phyloP scores from a whole-genome alignment of 1,284 basidiomycete genomes.

The Afroboletus lepidellus region DNA sequence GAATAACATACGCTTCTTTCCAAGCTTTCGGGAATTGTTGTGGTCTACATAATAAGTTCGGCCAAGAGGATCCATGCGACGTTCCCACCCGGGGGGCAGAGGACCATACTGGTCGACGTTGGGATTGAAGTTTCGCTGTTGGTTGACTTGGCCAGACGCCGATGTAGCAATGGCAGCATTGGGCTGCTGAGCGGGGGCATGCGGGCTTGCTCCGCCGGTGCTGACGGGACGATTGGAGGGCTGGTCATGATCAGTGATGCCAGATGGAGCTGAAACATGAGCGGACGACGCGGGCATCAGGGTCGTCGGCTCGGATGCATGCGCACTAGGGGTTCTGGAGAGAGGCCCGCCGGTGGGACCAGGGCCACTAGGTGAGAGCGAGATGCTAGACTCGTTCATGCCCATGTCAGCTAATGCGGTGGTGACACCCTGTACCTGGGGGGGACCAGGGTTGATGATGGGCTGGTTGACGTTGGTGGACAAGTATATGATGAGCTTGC shows the following conservation, averaged over 20 bases:
- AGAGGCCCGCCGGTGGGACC: slow-evolving; percentile 37
- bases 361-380: slow-evolving; percentile 48
- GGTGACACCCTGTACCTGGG: slow-evolving; percentile 54
- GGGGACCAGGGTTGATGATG: slow-evolving; percentile 73
- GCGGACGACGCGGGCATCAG: slow-evolving; percentile 38
- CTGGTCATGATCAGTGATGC: slow-evolving; percentile 26
- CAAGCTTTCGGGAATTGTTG: too few relatives aligned
- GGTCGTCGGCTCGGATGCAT: slow-evolving; percentile 43
- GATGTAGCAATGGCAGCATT: slow-evolving; percentile 26
- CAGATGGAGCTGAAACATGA: slow-evolving; percentile 32
- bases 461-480: slow-evolving; percentile 81
- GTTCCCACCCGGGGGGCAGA: slow-evolving; percentile 87
- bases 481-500: slow-evolving; percentile 87
- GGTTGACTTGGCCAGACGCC: slow-evolving; percentile 35
- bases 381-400: slow-evolving; percentile 51
- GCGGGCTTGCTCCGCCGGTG: slow-evolving; percentile 17
- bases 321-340: slow-evolving; percentile 56
- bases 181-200: slow-evolving; percentile 18
- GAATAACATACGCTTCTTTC: too few relatives aligned
- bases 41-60: too few relatives aligned
- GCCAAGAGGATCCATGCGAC: slow-evolving; percentile 88
- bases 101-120: slow-evolving; percentile 83
- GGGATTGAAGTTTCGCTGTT: slow-evolving; percentile 79
- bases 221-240: slow-evolving; percentile 28
- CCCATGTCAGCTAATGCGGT: slow-evolving; percentile 58